Conservation (phyloP, 2,329 filamentous ascomycete species). For the Aspergillus pseudonomiae region DNA sequence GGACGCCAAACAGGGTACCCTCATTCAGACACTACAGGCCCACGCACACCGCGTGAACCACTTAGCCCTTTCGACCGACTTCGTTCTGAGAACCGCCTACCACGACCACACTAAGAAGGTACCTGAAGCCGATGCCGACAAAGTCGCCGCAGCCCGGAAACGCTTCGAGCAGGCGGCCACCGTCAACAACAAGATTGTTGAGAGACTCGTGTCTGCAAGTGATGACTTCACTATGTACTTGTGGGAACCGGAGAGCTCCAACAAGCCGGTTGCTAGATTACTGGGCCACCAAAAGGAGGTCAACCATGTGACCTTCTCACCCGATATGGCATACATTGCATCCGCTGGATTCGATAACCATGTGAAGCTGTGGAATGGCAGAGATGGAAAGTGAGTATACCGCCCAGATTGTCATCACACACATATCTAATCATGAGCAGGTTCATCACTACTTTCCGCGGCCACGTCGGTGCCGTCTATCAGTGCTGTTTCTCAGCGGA, state of each 20-base stretch:
- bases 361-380: constrained; percentile 86
- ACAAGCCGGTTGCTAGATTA: constrained; percentile 84
- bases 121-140: constrained; percentile 70
- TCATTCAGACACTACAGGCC: constrained; percentile 75
- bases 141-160: constrained; percentile 72
- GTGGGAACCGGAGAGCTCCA: constrained; percentile 79
- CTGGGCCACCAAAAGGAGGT: constrained; percentile 96
- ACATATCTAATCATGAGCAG: constrained; percentile 40
- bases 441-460: constrained; percentile 84
- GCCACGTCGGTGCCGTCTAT: constrained; percentile 90
- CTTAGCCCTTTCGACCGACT: constrained; percentile 89
- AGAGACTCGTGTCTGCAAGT: constrained; percentile 84
- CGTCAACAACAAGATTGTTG: constrained; percentile 73
- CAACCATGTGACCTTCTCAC: constrained; percentile 92
- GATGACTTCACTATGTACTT: constrained; percentile 97
- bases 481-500: constrained; percentile 92
- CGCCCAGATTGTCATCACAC: neutral
- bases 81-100: constrained; percentile 81
- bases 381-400: constrained; percentile 59
- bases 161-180: constrained; percentile 85
- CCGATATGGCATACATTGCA: constrained; percentile 84
- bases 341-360: constrained; percentile 93
- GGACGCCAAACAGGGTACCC: constrained; percentile 76
- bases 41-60: constrained; percentile 98
- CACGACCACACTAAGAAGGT: constrained; percentile 78